Base-by-base conservation (phyloP, 768 basidiomycete species). In the Tylopilus vinaceipallidus region DNA sequence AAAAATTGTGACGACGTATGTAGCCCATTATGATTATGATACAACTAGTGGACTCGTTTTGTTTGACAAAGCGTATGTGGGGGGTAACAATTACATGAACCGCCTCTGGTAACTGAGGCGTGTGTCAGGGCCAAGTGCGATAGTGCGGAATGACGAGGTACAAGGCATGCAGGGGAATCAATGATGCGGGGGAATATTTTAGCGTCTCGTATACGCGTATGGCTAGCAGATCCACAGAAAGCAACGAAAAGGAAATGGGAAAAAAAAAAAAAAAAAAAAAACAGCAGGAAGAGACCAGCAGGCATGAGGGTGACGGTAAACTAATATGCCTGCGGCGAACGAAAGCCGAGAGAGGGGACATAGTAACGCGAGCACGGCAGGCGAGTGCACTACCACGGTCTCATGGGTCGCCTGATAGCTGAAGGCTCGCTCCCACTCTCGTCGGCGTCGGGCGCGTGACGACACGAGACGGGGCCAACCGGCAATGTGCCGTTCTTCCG, bases 371-470 rank as follows among this genome's bases (percentile, higher is more conserved):
- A 43, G 20, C 36, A 24, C 37, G 17, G 27, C 24, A 14, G 34
- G 33, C 34, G 17, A 38, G 34, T 24, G 42, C 5, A 16, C 66
- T 65, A 79, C 78, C 78, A 80, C 52, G 77, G 78, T 32, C 78
- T 64, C 37, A 74, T 63, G 4, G 77, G 77, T 35, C 71, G 71
- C 39, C 53, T 60, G 27, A 66, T 43, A 34, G 38, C 62, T 2
- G 33, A n/a, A 19, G 35, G 60, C 47, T 74, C 71, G 47, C 52
- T 64, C 54, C 76, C 75, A 38, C 71, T 70, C 50, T 75, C 74
- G 44, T 63, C 64, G 35, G 61, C 66, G 57, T 64, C 57, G 10
- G 32, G 50, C 3, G 60, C 58, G 27, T 61, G 66, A 33, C 62
- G 66, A 52, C 56, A 63, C 12, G 66, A 61, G 23, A 64, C 66